Conservation (phyloP, 768 basidiomycete genomes). For the Lactifluus pinguis region DNA sequence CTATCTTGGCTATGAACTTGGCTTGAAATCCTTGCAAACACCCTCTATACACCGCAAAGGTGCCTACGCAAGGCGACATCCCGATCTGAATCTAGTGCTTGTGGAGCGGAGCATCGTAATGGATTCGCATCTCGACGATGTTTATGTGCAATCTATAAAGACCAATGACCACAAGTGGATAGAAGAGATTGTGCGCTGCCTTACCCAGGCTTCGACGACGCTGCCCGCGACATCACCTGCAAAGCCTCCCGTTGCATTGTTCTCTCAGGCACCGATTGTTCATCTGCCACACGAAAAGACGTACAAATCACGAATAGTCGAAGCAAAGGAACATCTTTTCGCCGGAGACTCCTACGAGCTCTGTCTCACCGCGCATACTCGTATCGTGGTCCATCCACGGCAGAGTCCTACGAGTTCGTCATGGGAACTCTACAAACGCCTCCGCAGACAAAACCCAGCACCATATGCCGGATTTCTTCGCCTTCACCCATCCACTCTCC, state of each 20-base stretch:
- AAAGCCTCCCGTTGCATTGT: constrained; percentile 1
- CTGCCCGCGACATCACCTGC: not conserved
- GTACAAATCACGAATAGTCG: constrained; percentile 62
- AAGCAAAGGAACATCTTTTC: constrained; percentile 65
- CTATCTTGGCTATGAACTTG: constrained; percentile 72
- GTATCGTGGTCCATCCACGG: constrained; percentile 33
- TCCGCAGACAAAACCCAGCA: constrained; percentile 76
- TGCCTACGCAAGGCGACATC: constrained; percentile 34
- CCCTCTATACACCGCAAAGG: constrained; percentile 27
- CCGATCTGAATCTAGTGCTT: constrained; percentile 68
- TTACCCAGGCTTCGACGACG: constrained; percentile 23
- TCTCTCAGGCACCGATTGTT: constrained; percentile 26
- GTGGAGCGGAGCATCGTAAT: constrained; percentile 72
- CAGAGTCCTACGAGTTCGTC: constrained; percentile 34
- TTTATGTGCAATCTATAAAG: constrained; percentile 58
- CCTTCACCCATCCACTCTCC: constrained; percentile 62
- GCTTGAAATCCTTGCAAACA: constrained; percentile 46
- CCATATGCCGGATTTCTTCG: constrained; percentile 81
- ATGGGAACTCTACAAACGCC: constrained; percentile 65
- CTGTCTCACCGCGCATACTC: constrained; percentile 74
- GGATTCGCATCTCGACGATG: constrained; percentile 40
- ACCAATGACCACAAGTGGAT: constrained; percentile 57
- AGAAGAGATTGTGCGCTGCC: constrained; percentile 29
- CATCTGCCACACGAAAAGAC: constrained; percentile 44
- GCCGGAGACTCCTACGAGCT: constrained; percentile 91